These are phyloP conservation scores for Candida sithepensis DNA, from an alignment of 805 yeast genomes.

Conservation along the genomic window DNA sequence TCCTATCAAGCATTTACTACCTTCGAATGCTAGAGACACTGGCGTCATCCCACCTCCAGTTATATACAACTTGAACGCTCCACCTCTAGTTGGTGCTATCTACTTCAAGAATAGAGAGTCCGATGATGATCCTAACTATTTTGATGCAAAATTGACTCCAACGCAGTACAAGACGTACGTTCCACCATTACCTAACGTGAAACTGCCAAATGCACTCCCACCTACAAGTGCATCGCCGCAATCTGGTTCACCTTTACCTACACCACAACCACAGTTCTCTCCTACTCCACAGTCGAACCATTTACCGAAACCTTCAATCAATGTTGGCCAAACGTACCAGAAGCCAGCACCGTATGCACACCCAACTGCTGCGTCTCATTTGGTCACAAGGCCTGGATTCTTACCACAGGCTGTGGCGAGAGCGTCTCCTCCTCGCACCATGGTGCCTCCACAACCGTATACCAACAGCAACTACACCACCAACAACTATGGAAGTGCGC, in stretches of 20 bases:
- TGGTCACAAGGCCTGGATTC: neutral
- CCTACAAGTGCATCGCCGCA: constrained; percentile 4
- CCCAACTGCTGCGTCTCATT: neutral
- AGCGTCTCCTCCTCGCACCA: constrained; percentile 6
- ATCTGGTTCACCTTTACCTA: constrained; percentile 1
- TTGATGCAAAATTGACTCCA: constrained; percentile 25
- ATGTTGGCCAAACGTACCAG: neutral
- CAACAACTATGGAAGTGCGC: constrained; percentile 17
- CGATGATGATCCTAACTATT: constrained; percentile 76
- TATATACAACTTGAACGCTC: constrained; percentile 79
- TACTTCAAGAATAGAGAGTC: constrained; percentile 71
- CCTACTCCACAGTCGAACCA: neutral
- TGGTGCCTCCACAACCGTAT: constrained; percentile 9
- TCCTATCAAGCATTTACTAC: constrained; percentile 75
- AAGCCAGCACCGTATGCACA: neutral
- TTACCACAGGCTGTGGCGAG: neutral
- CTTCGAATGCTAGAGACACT: constrained; percentile 64
- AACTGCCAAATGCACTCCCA: constrained; percentile 17
- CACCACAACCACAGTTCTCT: constrained; percentile 15
- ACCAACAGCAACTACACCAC: constrained; percentile 2
- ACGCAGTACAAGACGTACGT: constrained; percentile 28
- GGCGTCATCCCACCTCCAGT: constrained; percentile 83
- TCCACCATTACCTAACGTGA: constrained; percentile 29
- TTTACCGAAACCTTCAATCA: neutral
- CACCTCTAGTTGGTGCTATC: constrained; percentile 93